Evolutionary conservation across 257 asterid genomes (phyloP).

Genomic region (Ilex asprella): DNA sequence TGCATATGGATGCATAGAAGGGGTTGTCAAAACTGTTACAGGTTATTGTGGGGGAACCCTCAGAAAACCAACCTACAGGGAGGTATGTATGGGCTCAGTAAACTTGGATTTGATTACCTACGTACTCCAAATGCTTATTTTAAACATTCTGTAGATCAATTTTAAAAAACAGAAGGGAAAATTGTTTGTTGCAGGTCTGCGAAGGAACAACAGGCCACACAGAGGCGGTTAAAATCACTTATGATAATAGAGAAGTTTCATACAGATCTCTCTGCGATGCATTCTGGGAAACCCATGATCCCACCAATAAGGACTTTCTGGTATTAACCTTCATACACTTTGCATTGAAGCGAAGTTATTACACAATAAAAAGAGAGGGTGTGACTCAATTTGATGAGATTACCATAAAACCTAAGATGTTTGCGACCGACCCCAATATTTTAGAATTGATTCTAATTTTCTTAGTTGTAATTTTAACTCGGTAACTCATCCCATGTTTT

Average conservation of each 20-base stretch:
- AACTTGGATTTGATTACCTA: too few relatives aligned
- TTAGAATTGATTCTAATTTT: too few relatives aligned
- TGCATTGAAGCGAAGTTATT: too few relatives aligned
- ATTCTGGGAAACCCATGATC: constrained; percentile 5
- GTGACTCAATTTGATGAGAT: too few relatives aligned
- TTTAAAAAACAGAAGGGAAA: not conserved
- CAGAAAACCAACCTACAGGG: not conserved
- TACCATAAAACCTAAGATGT: too few relatives aligned
- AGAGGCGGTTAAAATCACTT: not conserved
- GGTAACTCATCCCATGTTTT: too few relatives aligned
- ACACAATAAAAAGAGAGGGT: too few relatives aligned
- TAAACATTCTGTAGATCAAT: too few relatives aligned
- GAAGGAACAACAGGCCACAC: constrained; percentile 5
- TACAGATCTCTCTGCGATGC: not conserved
- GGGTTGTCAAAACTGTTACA: constrained; percentile 2
- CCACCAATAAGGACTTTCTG: not conserved
- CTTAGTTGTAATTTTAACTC: too few relatives aligned
- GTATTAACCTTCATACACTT: not conserved
- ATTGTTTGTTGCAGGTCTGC: not conserved
- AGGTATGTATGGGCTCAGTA: not conserved
- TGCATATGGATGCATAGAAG: not conserved
- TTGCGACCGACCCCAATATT: too few relatives aligned
- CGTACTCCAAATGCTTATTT: too few relatives aligned
- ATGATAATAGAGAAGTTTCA: not conserved
- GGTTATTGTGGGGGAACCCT: constrained; percentile 2